These are phyloP conservation scores for Cercospora sp. DNA, from an alignment of 2,329 filamentous ascomycete species.

Conservation along the genomic window DNA sequence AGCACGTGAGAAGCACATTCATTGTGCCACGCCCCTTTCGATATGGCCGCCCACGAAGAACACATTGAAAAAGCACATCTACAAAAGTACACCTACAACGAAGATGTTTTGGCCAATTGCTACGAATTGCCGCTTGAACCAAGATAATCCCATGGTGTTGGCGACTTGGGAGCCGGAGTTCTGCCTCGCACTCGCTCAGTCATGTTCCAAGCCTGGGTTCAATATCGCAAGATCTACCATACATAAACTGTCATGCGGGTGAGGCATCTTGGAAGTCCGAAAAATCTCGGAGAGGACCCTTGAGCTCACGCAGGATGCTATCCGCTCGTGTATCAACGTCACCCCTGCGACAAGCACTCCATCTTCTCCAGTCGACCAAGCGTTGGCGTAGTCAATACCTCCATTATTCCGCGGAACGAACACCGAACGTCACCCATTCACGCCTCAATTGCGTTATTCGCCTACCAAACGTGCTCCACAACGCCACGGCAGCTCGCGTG, in stretches of 20 bases:
- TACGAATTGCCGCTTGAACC: background rate
- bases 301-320: background rate
- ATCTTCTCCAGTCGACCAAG: background rate
- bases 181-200: background rate
- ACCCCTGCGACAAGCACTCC: background rate
- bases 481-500: background rate
- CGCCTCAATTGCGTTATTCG: background rate
- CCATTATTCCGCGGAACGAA: background rate
- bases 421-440: background rate
- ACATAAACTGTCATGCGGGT: background rate
- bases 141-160: background rate
- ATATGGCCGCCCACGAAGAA: background rate
- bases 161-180: background rate
- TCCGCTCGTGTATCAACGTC: background rate
- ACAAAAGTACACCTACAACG: background rate
- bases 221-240: background rate
- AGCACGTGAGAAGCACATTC: background rate
- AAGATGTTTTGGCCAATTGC: background rate
- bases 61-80: background rate
- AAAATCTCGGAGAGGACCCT: background rate
- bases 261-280: background rate
- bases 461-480: background rate
- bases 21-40: background rate
- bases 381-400: background rate
- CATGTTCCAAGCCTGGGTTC: background rate